Evolutionary conservation across 176 grass and related monocot genomes (phyloP).

Genomic region (Cenchrus fungigraminus): DNA sequence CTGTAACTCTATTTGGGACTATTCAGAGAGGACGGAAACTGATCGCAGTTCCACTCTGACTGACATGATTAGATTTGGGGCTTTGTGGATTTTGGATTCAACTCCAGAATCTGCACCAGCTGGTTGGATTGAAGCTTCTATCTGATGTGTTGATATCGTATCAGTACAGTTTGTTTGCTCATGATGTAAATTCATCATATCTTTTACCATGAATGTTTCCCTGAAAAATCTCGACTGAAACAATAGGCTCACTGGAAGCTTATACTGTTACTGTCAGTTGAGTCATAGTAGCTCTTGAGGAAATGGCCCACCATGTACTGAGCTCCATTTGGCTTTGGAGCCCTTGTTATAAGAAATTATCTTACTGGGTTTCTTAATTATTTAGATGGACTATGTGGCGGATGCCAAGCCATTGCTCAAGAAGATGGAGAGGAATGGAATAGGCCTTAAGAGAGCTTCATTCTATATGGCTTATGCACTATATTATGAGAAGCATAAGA

Average conservation of each 20-base stretch:
- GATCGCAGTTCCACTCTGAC: neutral
- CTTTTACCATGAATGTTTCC: neutral
- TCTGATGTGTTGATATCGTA: neutral
- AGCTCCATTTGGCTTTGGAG: neutral
- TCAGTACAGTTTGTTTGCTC: neutral
- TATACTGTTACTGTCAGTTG: neutral
- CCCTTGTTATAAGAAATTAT: neutral
- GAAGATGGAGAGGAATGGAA: conserved; percentile 79
- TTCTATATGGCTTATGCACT: conserved; percentile 91
- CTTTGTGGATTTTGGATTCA: neutral
- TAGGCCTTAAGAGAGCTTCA: conserved; percentile 74
- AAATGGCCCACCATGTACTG: neutral
- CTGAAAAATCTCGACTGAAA: neutral
- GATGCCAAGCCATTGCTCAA: conserved; percentile 85
- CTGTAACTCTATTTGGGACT: no score
- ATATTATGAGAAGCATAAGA: conserved; percentile 91
- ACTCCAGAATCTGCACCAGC: neutral
- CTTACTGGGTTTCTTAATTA: neutral
- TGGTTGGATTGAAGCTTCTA: neutral
- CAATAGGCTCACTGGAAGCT: neutral
- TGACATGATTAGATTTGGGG: neutral
- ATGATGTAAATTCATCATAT: neutral
- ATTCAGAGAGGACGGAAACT: neutral
- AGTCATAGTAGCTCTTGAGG: neutral
- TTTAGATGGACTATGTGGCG: conserved; percentile 86